Conservation (phyloP, 768 basidiomycete species). For the Amanita pseudoporphyria region DNA sequence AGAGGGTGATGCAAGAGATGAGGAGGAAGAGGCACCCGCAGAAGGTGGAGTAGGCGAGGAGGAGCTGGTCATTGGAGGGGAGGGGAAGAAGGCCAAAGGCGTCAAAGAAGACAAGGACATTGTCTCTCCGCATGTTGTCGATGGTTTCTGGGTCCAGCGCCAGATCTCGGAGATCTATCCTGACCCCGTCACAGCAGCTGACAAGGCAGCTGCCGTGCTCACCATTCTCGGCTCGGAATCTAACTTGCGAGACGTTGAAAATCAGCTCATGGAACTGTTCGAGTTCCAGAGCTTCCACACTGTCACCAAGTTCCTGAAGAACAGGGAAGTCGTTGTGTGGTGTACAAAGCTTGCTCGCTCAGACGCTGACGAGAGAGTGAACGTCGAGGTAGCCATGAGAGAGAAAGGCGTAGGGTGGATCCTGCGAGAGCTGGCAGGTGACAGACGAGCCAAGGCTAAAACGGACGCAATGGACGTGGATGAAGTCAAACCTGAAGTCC, state of each 20-base stretch:
- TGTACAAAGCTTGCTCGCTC: slow-evolving; percentile 92
- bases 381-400: slow-evolving; percentile 96
- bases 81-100: slow-evolving; percentile 40
- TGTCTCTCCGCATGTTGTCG: slow-evolving; percentile 84
- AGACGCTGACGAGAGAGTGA: slow-evolving; percentile 79
- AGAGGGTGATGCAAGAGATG: slow-evolving; percentile 50
- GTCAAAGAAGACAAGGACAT: slow-evolving; percentile 62
- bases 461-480: slow-evolving; percentile 77
- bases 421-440: slow-evolving; percentile 77
- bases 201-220: slow-evolving; percentile 81
- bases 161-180: slow-evolving; percentile 86
- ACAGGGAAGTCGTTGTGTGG: slow-evolving; percentile 95
- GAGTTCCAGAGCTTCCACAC: slow-evolving; percentile 89
- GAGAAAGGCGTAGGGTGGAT: slow-evolving; percentile 98
- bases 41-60: slow-evolving; percentile 43
- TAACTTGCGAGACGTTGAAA: slow-evolving; percentile 86
- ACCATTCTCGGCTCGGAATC: slow-evolving; percentile 82
- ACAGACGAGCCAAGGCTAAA: slow-evolving; percentile 50
- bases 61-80: slow-evolving; percentile 73
- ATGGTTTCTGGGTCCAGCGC: slow-evolving; percentile 98
- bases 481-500: slow-evolving; percentile 42
- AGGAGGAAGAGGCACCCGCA: slow-evolving; percentile 29
- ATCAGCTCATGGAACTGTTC: slow-evolving; percentile 93
- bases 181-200: slow-evolving; percentile 89
- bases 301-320: slow-evolving; percentile 85